Evolutionary conservation across 2,329 filamentous ascomycete species (phyloP).

Genomic region (Scleromitrula shiraiana): DNA sequence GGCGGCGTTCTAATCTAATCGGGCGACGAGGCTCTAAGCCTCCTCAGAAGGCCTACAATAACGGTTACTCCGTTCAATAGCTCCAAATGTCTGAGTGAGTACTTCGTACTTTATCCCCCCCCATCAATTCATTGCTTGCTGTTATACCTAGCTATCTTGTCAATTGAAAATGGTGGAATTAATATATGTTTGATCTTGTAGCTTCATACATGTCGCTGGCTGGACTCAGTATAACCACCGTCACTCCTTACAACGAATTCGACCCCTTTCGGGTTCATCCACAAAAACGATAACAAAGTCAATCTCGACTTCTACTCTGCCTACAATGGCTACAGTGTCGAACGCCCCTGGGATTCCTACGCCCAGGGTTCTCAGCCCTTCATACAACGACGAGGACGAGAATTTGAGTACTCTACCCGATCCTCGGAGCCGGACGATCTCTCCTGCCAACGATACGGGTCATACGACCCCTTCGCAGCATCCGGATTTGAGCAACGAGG

Average conservation of each 20-base stretch:
- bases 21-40: constrained; percentile 10
- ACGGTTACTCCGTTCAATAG: neutral
- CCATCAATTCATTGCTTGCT: neutral
- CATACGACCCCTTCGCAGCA: constrained; percentile 36
- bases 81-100: constrained; percentile 9
- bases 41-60: neutral
- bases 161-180: neutral
- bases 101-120: neutral
- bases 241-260: constrained; percentile 6
- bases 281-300: constrained; percentile 29
- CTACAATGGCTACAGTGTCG: constrained; percentile 32
- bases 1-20: constrained; percentile 2
- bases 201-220: constrained; percentile 43
- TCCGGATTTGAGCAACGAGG: constrained; percentile 58
- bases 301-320: constrained; percentile 32
- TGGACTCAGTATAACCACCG: constrained; percentile 39
- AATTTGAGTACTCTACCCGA: constrained; percentile 64
- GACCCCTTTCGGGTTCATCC: constrained; percentile 3
- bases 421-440: constrained; percentile 47
- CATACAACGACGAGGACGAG: constrained; percentile 43
- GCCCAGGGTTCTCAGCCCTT: constrained; percentile 26
- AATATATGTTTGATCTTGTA: constrained; percentile 23
- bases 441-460: constrained; percentile 34
- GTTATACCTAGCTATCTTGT: neutral
- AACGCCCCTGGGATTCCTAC: constrained; percentile 19